Evolutionary conservation across 2,329 filamentous ascomycete genomes (phyloP).

Genomic region (Cytospora mali): DNA sequence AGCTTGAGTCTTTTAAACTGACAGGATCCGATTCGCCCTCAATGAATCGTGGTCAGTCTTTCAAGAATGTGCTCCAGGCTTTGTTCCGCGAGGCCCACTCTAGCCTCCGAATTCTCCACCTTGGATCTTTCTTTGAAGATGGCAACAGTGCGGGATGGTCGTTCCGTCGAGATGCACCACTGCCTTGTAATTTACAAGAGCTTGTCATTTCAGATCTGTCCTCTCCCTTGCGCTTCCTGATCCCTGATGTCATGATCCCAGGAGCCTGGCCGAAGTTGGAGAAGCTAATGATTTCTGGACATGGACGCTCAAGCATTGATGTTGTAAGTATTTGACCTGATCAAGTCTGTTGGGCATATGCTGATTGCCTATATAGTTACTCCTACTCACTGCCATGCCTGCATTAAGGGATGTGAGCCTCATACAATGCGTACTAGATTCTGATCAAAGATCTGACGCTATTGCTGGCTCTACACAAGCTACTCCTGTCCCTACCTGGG

Average conservation of each 20-base stretch:
- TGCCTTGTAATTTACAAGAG: slow-evolving; percentile 1
- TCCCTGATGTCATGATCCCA: background rate
- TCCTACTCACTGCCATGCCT: background rate
- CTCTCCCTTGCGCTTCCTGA: rapidly evolving
- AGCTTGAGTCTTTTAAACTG: slow-evolving; percentile 6
- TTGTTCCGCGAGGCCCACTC: slow-evolving; percentile 3
- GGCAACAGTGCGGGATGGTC: no score
- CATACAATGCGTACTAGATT: no score
- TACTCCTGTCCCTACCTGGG: background rate
- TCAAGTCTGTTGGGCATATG: background rate
- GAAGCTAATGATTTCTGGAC: background rate
- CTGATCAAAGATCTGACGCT: no score
- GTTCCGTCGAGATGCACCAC: background rate
- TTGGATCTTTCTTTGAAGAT: background rate
- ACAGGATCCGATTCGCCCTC: background rate
- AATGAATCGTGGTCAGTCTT: background rate
- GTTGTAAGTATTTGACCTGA: background rate
- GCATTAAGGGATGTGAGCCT: slow-evolving; percentile 13
- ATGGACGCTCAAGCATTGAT: background rate
- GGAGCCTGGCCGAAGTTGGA: slow-evolving; percentile 14
- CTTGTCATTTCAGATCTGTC: background rate
- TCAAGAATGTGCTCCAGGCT: background rate
- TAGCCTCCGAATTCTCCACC: slow-evolving; percentile 1
- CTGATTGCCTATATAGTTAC: background rate
- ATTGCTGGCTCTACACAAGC: background rate